Percentiles rank a stretch among this genome's conserved stretches.
Conservation (phyloP, 768 basidiomycete genomes). For the Leccinum barrowsii region DNA sequence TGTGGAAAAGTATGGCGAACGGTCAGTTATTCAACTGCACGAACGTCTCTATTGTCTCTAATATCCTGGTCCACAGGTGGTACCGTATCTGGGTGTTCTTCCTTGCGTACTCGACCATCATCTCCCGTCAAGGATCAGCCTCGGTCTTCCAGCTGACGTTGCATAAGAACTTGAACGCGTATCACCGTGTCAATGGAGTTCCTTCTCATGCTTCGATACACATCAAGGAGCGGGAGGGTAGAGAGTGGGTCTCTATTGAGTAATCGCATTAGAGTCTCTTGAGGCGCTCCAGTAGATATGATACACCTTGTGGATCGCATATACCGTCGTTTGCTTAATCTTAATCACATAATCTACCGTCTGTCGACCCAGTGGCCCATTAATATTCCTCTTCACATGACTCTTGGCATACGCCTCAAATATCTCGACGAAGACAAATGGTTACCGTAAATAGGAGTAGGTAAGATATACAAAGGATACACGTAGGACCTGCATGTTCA, state of each 20-base stretch:
- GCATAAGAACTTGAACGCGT: slow-evolving; percentile 97
- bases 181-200: slow-evolving; percentile 86
- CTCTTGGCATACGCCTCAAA: background rate
- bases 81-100: slow-evolving; percentile 97
- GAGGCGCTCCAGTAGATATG: slow-evolving; percentile 9
- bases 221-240: slow-evolving; percentile 39
- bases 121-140: slow-evolving; percentile 80
- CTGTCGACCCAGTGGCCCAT: background rate
- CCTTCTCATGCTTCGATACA: slow-evolving; percentile 79
- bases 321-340: slow-evolving; percentile 27
- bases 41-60: background rate
- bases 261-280: slow-evolving; percentile 5
- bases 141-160: slow-evolving; percentile 96
- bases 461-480: background rate
- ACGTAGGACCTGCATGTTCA: background rate
- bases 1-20: slow-evolving; percentile 83
- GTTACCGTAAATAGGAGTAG: background rate
- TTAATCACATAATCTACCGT: slow-evolving; percentile 10
- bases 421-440: background rate
- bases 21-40: slow-evolving; percentile 27
- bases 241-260: slow-evolving; percentile 26
- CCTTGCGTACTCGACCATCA: slow-evolving; percentile 89
- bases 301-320: slow-evolving; percentile 7
- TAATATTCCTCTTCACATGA: background rate
- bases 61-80: slow-evolving; percentile 44